These are phyloP conservation scores for Quercus engelmannii DNA, from an alignment of 306 rosid genomes.

Conservation along the genomic window DNA sequence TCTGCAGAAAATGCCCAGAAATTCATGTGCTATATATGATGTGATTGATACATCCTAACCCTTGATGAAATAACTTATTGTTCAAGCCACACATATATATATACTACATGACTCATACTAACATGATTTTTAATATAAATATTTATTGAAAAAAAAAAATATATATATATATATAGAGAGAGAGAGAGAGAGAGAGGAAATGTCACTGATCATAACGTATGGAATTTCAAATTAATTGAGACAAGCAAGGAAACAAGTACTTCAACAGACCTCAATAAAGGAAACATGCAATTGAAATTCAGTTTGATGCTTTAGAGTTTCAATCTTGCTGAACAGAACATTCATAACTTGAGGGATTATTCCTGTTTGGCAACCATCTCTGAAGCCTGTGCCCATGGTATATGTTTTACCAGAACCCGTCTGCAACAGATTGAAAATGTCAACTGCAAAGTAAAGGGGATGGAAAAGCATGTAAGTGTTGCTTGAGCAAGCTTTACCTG, in stretches of 20 bases:
- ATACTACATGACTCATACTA: background rate
- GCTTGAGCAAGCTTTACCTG: constrained; percentile 55
- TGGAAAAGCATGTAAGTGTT: constrained; percentile 6
- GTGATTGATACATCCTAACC: background rate
- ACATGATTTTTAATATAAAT: background rate
- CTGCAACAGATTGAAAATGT: constrained; percentile 59
- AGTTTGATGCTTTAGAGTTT: constrained; percentile 65
- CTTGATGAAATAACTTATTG: background rate
- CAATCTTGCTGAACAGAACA: constrained; percentile 83
- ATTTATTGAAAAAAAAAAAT: background rate
- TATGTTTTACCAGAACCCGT: constrained; percentile 99
- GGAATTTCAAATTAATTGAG: background rate
- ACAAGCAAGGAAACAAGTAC: background rate
- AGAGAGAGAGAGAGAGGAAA: no score
- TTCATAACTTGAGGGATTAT: constrained; percentile 92
- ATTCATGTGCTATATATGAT: background rate
- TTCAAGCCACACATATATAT: background rate
- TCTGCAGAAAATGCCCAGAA: background rate
- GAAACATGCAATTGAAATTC: constrained; percentile 97
- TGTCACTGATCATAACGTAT: background rate
- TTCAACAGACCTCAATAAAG: constrained; percentile 79
- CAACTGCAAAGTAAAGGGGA: constrained; percentile 26
- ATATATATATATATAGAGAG: no score
- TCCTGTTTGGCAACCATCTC: constrained; percentile 80
- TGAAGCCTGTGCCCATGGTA: constrained; percentile 98